These are phyloP conservation scores for Barbatosphaeria neglecta DNA, from an alignment of 495 filamentous ascomycete genomes.

Conservation along the genomic window DNA sequence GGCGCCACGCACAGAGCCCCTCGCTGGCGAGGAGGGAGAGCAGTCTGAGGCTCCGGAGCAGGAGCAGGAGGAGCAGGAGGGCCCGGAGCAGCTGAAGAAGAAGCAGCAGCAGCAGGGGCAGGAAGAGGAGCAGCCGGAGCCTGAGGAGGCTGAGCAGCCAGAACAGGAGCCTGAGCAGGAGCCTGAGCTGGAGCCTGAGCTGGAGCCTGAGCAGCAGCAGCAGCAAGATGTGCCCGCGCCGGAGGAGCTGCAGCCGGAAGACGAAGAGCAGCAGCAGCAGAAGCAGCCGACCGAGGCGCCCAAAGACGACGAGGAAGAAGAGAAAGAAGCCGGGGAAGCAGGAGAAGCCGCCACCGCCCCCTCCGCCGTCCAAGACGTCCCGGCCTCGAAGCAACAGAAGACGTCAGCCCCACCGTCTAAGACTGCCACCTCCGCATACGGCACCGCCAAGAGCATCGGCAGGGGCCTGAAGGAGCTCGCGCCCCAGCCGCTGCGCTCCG, in stretches of 20 bases:
- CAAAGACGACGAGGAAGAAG: not conserved
- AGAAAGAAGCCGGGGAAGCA: not conserved
- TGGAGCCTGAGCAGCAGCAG: not conserved
- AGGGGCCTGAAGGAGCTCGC: slow-evolving; percentile 3
- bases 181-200: too few species aligned
- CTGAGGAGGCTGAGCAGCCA: not conserved
- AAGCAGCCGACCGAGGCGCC: not conserved
- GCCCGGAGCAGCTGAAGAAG: not conserved
- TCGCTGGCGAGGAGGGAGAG: not conserved
- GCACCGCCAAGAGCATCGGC: not conserved
- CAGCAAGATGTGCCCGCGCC: too few species aligned
- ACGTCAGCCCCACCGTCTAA: too few species aligned
- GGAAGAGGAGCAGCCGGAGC: not conserved
- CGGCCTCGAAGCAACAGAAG: too few species aligned
- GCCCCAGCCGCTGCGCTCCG: slow-evolving; percentile 1
- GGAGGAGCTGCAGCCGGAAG: too few species aligned
- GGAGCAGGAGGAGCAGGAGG: not conserved
- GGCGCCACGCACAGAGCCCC: not conserved
- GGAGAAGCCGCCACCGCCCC: too few species aligned
- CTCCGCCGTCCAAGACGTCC: too few species aligned
- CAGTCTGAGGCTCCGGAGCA: not conserved
- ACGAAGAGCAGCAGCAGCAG: not conserved
- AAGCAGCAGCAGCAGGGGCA: not conserved
- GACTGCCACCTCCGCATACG: too few species aligned
- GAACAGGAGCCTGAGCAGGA: too few species aligned